These are phyloP conservation scores for Vinca minor DNA, from an alignment of 257 asterid genomes.

Conservation along the genomic window DNA sequence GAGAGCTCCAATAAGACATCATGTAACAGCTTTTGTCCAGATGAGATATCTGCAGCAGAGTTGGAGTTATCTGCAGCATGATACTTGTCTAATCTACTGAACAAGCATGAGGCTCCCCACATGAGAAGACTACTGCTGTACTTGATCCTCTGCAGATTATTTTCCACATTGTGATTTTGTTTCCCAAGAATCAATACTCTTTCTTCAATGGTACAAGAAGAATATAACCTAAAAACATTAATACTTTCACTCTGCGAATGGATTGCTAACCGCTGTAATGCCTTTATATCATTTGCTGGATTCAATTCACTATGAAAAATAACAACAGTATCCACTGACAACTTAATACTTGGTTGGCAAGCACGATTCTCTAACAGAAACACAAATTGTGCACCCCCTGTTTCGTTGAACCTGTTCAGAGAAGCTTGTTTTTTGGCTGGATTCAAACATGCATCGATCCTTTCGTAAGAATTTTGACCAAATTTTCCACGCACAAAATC, in stretches of 20 bases:
- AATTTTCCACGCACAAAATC: slow-evolving; percentile 60
- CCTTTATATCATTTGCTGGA: slow-evolving; percentile 65
- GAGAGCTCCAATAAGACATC: slow-evolving; percentile 49
- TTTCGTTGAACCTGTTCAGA: slow-evolving; percentile 54
- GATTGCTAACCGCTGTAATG: slow-evolving; percentile 51
- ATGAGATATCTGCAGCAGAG: slow-evolving; percentile 28
- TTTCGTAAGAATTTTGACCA: slow-evolving; percentile 58
- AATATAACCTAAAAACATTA: slow-evolving; percentile 72
- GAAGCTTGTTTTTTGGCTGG: slow-evolving; percentile 61
- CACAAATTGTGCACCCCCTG: slow-evolving; percentile 55
- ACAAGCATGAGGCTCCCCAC: slow-evolving; percentile 77
- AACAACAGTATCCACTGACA: slow-evolving; percentile 52
- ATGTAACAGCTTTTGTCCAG: slow-evolving; percentile 37
- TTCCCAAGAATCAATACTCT: slow-evolving; percentile 55
- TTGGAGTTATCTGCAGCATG: slow-evolving; percentile 35
- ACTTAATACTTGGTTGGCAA: slow-evolving; percentile 50
- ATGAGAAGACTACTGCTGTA: slow-evolving; percentile 51
- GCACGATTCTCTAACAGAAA: slow-evolving; percentile 83
- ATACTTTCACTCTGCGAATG: slow-evolving; percentile 48
- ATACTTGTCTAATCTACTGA: slow-evolving; percentile 61
- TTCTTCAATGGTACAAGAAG: slow-evolving; percentile 73
- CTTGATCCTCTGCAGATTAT: slow-evolving; percentile 33
- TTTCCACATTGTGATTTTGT: slow-evolving; percentile 43
- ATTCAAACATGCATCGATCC: slow-evolving; percentile 38
- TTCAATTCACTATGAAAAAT: slow-evolving; percentile 68